Percentiles rank a stretch among this genome's conserved stretches.
Conservation (phyloP, 2,329 filamentous ascomycete species). For the Piedraia hortae region DNA sequence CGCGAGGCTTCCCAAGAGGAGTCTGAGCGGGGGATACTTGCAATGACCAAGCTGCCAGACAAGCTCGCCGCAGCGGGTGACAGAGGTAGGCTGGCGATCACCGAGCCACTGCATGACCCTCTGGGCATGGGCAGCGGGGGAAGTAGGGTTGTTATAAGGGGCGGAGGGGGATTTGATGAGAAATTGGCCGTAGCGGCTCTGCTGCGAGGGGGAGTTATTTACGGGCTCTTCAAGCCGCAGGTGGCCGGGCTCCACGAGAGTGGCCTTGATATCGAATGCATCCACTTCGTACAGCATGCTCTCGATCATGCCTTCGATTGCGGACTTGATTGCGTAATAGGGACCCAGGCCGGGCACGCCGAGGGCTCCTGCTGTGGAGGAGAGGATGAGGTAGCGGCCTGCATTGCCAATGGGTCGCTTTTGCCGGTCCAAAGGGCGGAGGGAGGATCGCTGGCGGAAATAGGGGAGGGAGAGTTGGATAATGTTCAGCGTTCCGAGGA, state of each 20-base stretch:
- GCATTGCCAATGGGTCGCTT: slow-evolving; percentile 7
- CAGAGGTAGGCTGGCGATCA: slow-evolving; percentile 74
- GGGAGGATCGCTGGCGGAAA: slow-evolving; percentile 40
- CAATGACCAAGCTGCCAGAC: slow-evolving; percentile 89
- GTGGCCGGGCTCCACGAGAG: slow-evolving; percentile 72
- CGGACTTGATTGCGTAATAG: slow-evolving; percentile 93
- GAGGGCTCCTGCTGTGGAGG: slow-evolving; percentile 71
- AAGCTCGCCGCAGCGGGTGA: slow-evolving; percentile 73
- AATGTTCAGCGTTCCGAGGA: slow-evolving; percentile 84
- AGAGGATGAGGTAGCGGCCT: slow-evolving; percentile 83
- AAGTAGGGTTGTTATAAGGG: slow-evolving; percentile 48
- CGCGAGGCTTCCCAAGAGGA: slow-evolving; percentile 78
- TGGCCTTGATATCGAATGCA: slow-evolving; percentile 73
- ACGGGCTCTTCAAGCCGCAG: slow-evolving; percentile 56
- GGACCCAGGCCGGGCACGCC: slow-evolving; percentile 80
- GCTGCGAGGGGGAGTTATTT: slow-evolving; percentile 5
- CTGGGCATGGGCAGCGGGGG: slow-evolving; percentile 66
- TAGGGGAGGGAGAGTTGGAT: slow-evolving; percentile 70
- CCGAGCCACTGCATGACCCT: slow-evolving; percentile 87
- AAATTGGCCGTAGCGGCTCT: slow-evolving; percentile 78
- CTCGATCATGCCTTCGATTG: slow-evolving; percentile 82
- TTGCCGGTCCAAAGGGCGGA: too few relatives aligned
- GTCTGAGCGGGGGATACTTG: slow-evolving; percentile 62
- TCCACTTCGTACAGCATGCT: slow-evolving; percentile 93
- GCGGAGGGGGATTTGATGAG: slow-evolving; percentile 64